These are phyloP conservation scores for Leishmania lainsoni DNA, from an alignment of 208 protist genomes.

Conservation along the genomic window DNA sequence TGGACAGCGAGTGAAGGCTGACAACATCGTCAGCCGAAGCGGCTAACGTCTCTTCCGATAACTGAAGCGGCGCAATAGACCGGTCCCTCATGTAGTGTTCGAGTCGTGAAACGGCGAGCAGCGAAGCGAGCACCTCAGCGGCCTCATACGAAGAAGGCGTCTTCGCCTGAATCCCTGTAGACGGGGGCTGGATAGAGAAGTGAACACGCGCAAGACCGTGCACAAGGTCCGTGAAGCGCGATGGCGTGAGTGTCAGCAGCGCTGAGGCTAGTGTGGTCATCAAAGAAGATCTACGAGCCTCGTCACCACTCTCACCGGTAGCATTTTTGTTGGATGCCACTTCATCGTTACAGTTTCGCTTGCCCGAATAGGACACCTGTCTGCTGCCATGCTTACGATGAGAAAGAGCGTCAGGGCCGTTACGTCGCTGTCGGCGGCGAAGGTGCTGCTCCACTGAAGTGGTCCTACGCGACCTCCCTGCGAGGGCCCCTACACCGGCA, in stretches of 20 bases:
- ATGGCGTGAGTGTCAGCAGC: neutral
- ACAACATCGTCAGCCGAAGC: neutral
- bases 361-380: neutral
- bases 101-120: neutral
- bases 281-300: too few relatives aligned
- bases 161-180: neutral
- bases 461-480: neutral
- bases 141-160: neutral
- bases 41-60: neutral
- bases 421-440: neutral
- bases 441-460: slow-evolving; percentile 12
- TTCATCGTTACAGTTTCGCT: neutral
- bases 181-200: neutral
- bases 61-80: neutral
- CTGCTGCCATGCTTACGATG: neutral
- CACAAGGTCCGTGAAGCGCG: neutral
- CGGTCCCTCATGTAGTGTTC: neutral
- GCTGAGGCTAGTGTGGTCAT: neutral
- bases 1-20: slow-evolving; percentile 1
- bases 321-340: neutral
- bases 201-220: slow-evolving; percentile 2
- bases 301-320: too few relatives aligned
- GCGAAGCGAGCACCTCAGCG: neutral
- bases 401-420: neutral
- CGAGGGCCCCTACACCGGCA: neutral